phyloP scores from a whole-genome alignment of 208 protist species.

The Leishmania turanica region DNA sequence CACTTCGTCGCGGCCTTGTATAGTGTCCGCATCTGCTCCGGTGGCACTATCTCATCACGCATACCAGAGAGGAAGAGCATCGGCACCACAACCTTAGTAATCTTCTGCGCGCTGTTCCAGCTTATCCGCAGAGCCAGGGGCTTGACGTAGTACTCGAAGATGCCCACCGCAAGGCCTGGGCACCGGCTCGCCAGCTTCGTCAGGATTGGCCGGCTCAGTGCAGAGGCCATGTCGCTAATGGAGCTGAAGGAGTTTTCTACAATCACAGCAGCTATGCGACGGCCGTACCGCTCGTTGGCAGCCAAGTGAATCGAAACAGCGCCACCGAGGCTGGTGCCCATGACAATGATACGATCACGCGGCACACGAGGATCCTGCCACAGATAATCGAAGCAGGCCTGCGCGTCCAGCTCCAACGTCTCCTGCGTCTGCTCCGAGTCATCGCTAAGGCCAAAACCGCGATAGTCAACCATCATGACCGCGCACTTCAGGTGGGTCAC shows the following conservation, averaged over 20 bases:
- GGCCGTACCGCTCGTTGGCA: slow-evolving; percentile 37
- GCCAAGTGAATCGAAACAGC: slow-evolving; percentile 89
- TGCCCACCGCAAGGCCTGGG: slow-evolving; percentile 20
- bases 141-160: slow-evolving; percentile 80
- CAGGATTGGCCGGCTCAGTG: slow-evolving; percentile 34
- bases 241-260: slow-evolving; percentile 93
- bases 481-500: slow-evolving; percentile 54
- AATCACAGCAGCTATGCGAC: slow-evolving; percentile 72
- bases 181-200: slow-evolving; percentile 22
- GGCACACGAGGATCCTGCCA: slow-evolving; percentile 63
- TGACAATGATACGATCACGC: slow-evolving; percentile 77
- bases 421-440: slow-evolving; percentile 59
- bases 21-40: slow-evolving; percentile 75
- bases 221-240: slow-evolving; percentile 78
- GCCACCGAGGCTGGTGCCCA: slow-evolving; percentile 91
- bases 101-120: slow-evolving; percentile 62
- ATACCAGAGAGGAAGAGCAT: slow-evolving; percentile 85
- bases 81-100: slow-evolving; percentile 41
- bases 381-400: slow-evolving; percentile 83
- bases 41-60: slow-evolving; percentile 88
- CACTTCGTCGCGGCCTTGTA: slow-evolving; percentile 44
- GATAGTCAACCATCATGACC: slow-evolving; percentile 92
- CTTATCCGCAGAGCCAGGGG: slow-evolving; percentile 73
- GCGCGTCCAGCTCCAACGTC: slow-evolving; percentile 80
- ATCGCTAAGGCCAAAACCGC: slow-evolving; percentile 87